phyloP scores from a whole-genome alignment of 768 basidiomycete genomes.

The Candolleomyces eurysporus region DNA sequence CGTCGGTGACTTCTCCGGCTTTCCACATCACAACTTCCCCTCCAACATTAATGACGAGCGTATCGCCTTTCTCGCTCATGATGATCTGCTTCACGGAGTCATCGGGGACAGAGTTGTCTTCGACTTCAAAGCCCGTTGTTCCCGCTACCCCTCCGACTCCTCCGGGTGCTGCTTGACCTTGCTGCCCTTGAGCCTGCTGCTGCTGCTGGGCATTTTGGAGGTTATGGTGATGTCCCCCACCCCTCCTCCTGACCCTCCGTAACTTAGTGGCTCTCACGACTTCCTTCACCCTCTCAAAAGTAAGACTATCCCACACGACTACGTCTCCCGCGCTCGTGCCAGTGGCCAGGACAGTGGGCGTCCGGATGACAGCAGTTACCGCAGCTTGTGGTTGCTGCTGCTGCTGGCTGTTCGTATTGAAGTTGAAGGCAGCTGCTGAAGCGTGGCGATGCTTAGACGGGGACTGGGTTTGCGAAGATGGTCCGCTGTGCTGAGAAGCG shows the following conservation, averaged over 20 bases:
- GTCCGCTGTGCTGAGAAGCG: constrained; percentile 39
- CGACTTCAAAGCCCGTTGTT: constrained; percentile 17
- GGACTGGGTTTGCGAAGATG: neutral
- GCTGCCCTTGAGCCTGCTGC: neutral
- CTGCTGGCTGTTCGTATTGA: too few species aligned
- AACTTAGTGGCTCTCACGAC: constrained; percentile 45
- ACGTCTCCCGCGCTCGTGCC: constrained; percentile 64
- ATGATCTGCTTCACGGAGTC: constrained; percentile 51
- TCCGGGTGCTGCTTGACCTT: neutral
- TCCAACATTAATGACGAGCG: constrained; percentile 59
- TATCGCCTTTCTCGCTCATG: constrained; percentile 49
- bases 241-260: neutral
- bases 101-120: too few species aligned
- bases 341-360: constrained; percentile 55
- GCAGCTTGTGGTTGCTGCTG: constrained; percentile 51
- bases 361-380: constrained; percentile 65
- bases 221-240: neutral
- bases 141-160: constrained; percentile 22
- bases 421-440: too few species aligned
- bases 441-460: too few species aligned
- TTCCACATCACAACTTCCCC: constrained; percentile 68
- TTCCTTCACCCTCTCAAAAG: constrained; percentile 52
- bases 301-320: constrained; percentile 64
- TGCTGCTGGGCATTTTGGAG: neutral
- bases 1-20: constrained; percentile 39